Evolutionary conservation across 108 stramenopile species (phyloP).

Genomic region (Skeletonema grethae): DNA sequence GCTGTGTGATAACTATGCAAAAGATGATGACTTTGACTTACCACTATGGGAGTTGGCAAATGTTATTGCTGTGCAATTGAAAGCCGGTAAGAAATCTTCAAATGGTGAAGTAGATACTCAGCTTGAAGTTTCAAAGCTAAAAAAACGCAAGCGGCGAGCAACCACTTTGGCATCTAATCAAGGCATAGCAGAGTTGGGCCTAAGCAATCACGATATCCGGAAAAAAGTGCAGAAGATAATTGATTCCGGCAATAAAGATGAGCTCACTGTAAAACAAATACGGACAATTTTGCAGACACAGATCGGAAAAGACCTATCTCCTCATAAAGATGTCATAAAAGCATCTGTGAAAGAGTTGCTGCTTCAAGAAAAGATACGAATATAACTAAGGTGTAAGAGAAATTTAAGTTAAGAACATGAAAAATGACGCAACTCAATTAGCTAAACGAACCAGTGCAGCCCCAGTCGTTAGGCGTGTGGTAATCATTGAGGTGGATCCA

Average conservation of each 20-base stretch:
- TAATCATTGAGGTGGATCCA: constrained; percentile 85
- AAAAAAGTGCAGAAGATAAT: constrained; percentile 3
- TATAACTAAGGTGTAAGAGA: neutral
- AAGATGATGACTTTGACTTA: constrained; percentile 38
- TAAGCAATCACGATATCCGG: neutral
- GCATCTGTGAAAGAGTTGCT: constrained; percentile 6
- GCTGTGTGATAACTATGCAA: constrained; percentile 54
- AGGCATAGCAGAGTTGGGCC: neutral
- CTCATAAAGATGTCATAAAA: constrained; percentile 4
- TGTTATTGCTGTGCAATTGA: neutral
- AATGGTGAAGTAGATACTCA: neutral
- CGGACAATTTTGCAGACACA: neutral
- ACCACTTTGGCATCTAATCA: neutral
- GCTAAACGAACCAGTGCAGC: constrained; percentile 61
- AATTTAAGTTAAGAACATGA: neutral
- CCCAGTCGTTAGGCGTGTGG: constrained; percentile 72
- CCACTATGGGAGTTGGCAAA: constrained; percentile 34
- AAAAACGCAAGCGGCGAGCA: neutral
- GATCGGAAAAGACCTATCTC: constrained; percentile 8
- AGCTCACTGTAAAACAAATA: neutral
- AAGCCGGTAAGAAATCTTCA: neutral
- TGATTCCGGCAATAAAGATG: neutral
- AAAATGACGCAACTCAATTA: neutral
- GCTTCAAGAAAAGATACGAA: neutral
- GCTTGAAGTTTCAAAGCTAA: neutral